Evolutionary conservation across 176 grass and related monocot species (phyloP), one percentile per base, ranked within the genome.

Genomic region (Neostapfia colusana): DNA sequence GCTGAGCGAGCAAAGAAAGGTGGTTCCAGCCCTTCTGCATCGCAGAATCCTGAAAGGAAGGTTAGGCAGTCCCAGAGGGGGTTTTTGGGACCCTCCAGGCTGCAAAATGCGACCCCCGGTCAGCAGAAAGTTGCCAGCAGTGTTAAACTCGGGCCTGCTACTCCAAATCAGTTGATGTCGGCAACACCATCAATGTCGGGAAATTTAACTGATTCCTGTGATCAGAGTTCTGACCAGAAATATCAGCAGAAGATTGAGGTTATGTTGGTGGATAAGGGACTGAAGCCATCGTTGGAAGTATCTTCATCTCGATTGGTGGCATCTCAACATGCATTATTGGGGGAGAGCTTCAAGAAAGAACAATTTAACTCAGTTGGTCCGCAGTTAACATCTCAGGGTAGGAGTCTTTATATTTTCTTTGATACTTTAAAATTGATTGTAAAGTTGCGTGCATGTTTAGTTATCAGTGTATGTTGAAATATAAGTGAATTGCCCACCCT

Each of bases 341-440:
- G 41, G 0, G 61, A 61, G 55, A 63, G 56, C 83, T 85, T 91
- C 72, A 83, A 85, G 72, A 82, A 93, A 77, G 78, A 73, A 20
- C 56, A 63, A 20, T 44, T 75, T 53, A 72, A 65, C 78, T 74
- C 21, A 36, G 60, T 67, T 65, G 57, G 34, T 31, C 43, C 48
- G 35, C 79, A 82, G 2, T 44, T 74, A 72, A 85, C 84, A 41
- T 79, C 86, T 65, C 84, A 82, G 60, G 76, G 95, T 97, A 97
- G 80, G 88, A 85, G 6, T 70, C 54, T 45, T 56, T 81, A 37
- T 26, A 26, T 70, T 31, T 67, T 25, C 26, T 57, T 65, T 60
- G 34, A 25, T 67, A 50, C 60, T 68, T 75, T n/a, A 56, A 71
- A 21, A 66, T 75, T 87, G 40, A 68, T 24, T 61, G 8, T 60